Evolutionary conservation across 225 moss, liverwort and hornwort species (phyloP).

Genomic region (Marchantia polymorpha): DNA sequence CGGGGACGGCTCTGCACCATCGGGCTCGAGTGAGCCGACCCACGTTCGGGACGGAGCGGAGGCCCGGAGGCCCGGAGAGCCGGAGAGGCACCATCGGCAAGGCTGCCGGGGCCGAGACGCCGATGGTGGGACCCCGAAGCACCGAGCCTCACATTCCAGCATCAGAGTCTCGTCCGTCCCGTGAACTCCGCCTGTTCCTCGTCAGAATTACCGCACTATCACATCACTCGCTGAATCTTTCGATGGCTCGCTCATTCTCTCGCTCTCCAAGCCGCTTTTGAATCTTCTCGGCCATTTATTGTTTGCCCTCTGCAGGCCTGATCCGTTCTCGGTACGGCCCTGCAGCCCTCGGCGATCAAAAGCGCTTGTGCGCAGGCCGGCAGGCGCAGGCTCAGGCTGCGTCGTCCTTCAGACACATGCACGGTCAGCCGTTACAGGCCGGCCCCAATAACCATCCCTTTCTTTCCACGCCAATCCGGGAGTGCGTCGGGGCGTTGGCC

Average conservation of each 20-base stretch:
- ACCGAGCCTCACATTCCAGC: not conserved
- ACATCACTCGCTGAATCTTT: not conserved
- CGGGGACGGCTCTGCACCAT: too few species aligned
- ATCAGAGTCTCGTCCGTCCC: not conserved
- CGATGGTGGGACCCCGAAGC: not conserved
- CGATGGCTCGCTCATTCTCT: not conserved
- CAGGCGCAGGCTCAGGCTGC: not conserved
- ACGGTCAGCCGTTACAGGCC: not conserved
- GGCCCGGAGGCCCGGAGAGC: too few species aligned
- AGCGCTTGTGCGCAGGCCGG: not conserved
- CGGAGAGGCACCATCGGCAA: too few species aligned
- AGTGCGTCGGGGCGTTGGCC: too few species aligned
- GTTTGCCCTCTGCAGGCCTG: not conserved
- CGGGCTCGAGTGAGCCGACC: too few species aligned
- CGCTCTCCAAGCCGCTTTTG: not conserved
- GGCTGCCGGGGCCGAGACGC: too few species aligned
- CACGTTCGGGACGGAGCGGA: too few species aligned
- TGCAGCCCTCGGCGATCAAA: not conserved
- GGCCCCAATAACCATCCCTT: not conserved
- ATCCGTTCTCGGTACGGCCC: not conserved
- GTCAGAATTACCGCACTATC: not conserved
- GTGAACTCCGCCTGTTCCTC: not conserved
- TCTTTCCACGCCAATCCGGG: too few species aligned
- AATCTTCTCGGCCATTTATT: not conserved
- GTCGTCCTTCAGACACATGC: not conserved